Evolutionary conservation across 2,329 filamentous ascomycete species (phyloP).

Genomic region (Penicillium concentricum): DNA sequence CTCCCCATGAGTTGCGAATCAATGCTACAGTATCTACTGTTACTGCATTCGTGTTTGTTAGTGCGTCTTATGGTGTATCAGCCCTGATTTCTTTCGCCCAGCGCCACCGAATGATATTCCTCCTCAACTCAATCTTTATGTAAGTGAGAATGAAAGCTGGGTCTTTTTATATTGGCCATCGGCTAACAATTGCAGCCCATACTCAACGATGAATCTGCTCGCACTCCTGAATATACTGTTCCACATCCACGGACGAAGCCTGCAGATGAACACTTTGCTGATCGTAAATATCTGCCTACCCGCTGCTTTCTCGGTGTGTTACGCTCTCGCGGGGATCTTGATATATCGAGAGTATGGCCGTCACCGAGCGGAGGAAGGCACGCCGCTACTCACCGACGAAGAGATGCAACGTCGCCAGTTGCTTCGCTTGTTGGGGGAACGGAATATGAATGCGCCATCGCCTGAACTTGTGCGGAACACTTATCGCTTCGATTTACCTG

Average conservation of each 20-base stretch:
- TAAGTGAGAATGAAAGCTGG: not conserved
- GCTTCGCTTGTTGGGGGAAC: slow-evolving; percentile 35
- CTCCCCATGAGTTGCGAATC: not conserved
- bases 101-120: not conserved
- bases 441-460: slow-evolving; percentile 26
- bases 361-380: slow-evolving; percentile 9
- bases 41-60: not conserved
- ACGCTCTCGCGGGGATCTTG: slow-evolving; percentile 28
- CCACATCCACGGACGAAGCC: slow-evolving; percentile 30
- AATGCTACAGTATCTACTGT: not conserved
- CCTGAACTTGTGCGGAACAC: slow-evolving; percentile 27
- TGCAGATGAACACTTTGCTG: slow-evolving; percentile 29
- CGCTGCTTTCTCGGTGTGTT: slow-evolving; percentile 28
- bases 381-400: slow-evolving; percentile 33
- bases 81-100: not conserved
- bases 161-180: not conserved
- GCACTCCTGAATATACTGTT: slow-evolving; percentile 36
- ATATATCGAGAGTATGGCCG: slow-evolving; percentile 21
- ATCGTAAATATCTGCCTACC: slow-evolving; percentile 30
- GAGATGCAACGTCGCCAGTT: slow-evolving; percentile 43
- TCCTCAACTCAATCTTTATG: not conserved
- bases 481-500: slow-evolving; percentile 29
- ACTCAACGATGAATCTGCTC: slow-evolving; percentile 25
- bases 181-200: slow-evolving; percentile 9
- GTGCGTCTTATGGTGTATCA: not conserved